Evolutionary conservation across 768 basidiomycete species (phyloP), one percentile per base, ranked within the genome.

Genomic region (Amanita polypyramis): DNA sequence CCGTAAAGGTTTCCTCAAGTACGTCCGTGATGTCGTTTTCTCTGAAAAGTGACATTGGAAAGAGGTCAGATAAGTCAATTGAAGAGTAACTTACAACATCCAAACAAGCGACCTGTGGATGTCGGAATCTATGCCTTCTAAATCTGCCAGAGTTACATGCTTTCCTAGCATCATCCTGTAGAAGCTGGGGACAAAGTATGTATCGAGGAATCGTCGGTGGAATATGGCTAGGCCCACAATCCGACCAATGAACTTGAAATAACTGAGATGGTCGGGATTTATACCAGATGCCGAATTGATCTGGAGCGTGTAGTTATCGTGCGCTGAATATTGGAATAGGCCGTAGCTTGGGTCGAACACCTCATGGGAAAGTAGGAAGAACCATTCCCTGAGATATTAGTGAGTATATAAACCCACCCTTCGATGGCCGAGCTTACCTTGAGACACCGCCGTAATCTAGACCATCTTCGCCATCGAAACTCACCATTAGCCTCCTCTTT

Each of bases 261-360:
- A 88, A 53, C 78, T 81, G 50, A 85, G 65, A 56, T 85, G 82
- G 50, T 87, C 85, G 1, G 82, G 82, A 50, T 86, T 86, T 51
- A 87, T 76, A 17, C 76, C 80, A 1, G 82, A 84, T 36, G 78
- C 79, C 23, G 82, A 81, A 53, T 87, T 88, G 60, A 88, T 84
- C 63, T 86, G 82, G 3, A 88, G 73, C 0, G 85, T 85, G 56
- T 86, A 87, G 55, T 84, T 83, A 67, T 88, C 86, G 56, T 80
- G 79, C 3, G 82, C 72, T 0, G 85, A 85, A 56, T 88, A 89
- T 60, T 87, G 81, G 56, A 87, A 87, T 30, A 87, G 63, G n/a
- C 85, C 85, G 50, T 87, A 87, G 45, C 78, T 81, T 17, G 85
- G 85, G 57, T 87, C 80, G 66, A 89, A 88, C 55, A 89, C 82